Evolutionary conservation across 2,329 filamentous ascomycete species (phyloP).

Genomic region (Emericellopsis atlantica): DNA sequence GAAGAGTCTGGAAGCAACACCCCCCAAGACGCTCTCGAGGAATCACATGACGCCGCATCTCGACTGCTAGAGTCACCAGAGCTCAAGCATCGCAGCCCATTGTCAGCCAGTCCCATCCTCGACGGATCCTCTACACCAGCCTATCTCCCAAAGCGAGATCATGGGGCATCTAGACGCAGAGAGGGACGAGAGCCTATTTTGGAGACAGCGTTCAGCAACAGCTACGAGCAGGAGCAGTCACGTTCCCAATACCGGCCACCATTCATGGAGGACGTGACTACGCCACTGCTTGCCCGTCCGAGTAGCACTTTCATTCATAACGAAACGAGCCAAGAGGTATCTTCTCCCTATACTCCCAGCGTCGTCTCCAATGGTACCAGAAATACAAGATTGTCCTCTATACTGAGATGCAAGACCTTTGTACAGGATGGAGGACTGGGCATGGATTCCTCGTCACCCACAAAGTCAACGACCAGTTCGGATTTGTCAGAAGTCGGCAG

Average conservation of each 20-base stretch:
- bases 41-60: not conserved
- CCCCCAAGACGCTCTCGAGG: too few species aligned
- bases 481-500: not conserved
- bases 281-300: not conserved
- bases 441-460: not conserved
- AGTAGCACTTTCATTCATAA: not conserved
- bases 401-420: too few species aligned
- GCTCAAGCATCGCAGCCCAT: too few species aligned
- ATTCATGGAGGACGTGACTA: not conserved
- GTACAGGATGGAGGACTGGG: not conserved
- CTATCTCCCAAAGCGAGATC: constrained; percentile 10
- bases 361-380: too few species aligned
- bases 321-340: too few species aligned
- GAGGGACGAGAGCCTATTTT: constrained; percentile 4
- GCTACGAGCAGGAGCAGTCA: not conserved
- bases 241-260: not conserved
- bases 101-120: too few species aligned
- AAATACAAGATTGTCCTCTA: too few species aligned
- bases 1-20: too few species aligned
- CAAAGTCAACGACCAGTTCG: not conserved
- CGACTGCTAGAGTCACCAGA: not conserved
- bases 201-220: not conserved
- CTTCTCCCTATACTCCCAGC: too few species aligned
- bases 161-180: constrained; percentile 14
- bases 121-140: not conserved